Evolutionary conservation across 2,329 filamentous ascomycete genomes (phyloP), one percentile per base, ranked within the genome.

Genomic region (Aspergillus proliferans): DNA sequence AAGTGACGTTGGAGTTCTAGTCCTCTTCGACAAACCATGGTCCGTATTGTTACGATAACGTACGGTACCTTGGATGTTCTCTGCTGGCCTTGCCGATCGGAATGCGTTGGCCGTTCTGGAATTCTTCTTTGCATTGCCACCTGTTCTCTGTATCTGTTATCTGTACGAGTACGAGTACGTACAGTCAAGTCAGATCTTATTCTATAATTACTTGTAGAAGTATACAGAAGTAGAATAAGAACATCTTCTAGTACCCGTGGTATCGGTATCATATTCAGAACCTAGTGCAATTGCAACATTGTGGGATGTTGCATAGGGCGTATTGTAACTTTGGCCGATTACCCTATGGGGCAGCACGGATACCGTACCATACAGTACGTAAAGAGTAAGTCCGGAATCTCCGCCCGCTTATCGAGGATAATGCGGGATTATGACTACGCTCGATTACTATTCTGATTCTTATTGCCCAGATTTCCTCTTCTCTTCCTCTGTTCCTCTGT

Each of bases 121-220:
- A 68, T 41, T 28, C 54, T 68, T 67, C 64, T 62, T 48, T 65
- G 65, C 65, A 67, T 39, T 39, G 36, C 36, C 36, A 39, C 36
- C 36, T 15, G 19, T 15, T 39, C 34, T 38, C n/a, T 36, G 7
- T 22, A 22, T 22, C 4, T 9, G 3, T 9, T 26, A 2, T 10
- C 24, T 26, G 8, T 26, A 10, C 24, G 34, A 22, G 22, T 22
- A 22, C 22, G 22, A 22, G 22, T 6, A 22, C 22, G 5, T 22
- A 6, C 22, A 22, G 22, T 21, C 21, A 21, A 21, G 21, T 21
- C 21, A 21, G 21, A 21, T 21, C 3, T 21, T 21, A 21, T 21
- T 21, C 21, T 21, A 21, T 21, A 21, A 21, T 21, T 4, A 21
- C 21, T 21, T 21, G 21, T 21, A 21, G 21, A 21, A 21, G 2